These are phyloP conservation scores for Neoscytalidium dimidiatum DNA, from an alignment of 2,329 filamentous ascomycete genomes.

Conservation along the genomic window DNA sequence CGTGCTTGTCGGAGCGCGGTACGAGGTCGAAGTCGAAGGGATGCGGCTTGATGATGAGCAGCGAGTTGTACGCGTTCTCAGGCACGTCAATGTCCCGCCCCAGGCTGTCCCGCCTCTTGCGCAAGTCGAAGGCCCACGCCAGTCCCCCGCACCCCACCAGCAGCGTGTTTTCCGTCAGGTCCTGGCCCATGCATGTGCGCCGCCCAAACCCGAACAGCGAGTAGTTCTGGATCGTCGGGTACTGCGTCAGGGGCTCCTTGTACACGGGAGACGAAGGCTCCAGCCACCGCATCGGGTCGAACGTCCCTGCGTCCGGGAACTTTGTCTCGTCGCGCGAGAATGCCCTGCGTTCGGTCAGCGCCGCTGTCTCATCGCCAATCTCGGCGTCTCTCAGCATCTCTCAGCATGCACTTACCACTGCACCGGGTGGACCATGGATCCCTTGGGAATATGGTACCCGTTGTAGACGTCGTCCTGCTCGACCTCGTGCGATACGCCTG, in stretches of 20 bases:
- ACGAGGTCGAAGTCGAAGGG: slow-evolving; percentile 12
- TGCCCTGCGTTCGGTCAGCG: neutral
- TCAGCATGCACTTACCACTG: neutral
- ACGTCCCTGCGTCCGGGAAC: slow-evolving; percentile 32
- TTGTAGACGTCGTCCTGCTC: slow-evolving; percentile 19
- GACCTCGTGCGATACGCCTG: slow-evolving; percentile 11
- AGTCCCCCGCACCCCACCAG: slow-evolving; percentile 21
- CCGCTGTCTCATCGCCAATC: too few relatives aligned
- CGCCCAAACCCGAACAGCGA: slow-evolving; percentile 52
- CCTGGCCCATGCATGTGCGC: slow-evolving; percentile 41
- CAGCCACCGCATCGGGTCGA: slow-evolving; percentile 55
- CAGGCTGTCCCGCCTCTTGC: slow-evolving; percentile 10
- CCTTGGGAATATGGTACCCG: slow-evolving; percentile 14
- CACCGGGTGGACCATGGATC: slow-evolving; percentile 14
- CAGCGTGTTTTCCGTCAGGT: slow-evolving; percentile 24
- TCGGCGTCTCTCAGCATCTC: too few relatives aligned
- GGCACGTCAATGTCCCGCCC: slow-evolving; percentile 12
- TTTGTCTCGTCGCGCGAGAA: slow-evolving; percentile 12
- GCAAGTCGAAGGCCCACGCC: slow-evolving; percentile 24
- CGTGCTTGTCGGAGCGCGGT: neutral
- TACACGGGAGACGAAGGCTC: slow-evolving; percentile 23
- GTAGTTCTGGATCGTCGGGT: slow-evolving; percentile 22
- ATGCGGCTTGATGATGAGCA: slow-evolving; percentile 14
- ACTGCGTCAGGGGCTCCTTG: slow-evolving; percentile 21
- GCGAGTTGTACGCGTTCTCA: slow-evolving; percentile 5